Base-by-base conservation (phyloP, 1,139 yeast genomes). In the Taphrina populina region DNA sequence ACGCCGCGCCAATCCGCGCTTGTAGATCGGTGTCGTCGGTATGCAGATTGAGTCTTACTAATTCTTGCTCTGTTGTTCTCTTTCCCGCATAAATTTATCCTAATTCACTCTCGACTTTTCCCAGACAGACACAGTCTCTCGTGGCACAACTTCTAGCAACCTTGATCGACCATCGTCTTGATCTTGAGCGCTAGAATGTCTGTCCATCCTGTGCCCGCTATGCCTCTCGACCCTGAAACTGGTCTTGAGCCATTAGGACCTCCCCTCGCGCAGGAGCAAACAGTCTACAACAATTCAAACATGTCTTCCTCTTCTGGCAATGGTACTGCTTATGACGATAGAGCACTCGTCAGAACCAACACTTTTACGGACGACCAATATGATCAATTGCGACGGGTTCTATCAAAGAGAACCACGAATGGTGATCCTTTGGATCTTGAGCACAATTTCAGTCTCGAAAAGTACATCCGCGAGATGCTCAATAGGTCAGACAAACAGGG, bases 391-490 rank as follows among this genome's bases (percentile, higher is more conserved):
- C 39, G 46, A 19, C 46, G 36, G 21, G 36, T 52, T 1, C 34
- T 53, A 3, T 53, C 57, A 6, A 36, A 33, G 20, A 33, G 39
- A 17, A 34, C 57, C 30, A 39, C 52, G 11, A 33, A 24, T 3
- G 45, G 46, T 19, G 52, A 44, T 29, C 57, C 46, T 4, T 52
- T 44, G 13, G 52, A 53, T 46, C 37, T 53, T 23, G 49, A 39
- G 33, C 52, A 30, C 47, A 54, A 41, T 19, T 61, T 60, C 37
- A 59, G 59, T 36, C 60, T 61, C 40, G 63, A 60, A 43, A 37
- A 52, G n/a, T 61, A 62, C 58, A 47, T 60, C 6, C 54, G 62
- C n/a, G 55, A 60, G 23, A 59, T 60, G 17, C 43, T 58, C 29
- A 58, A 54, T 43, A 41, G 52, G 32, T 41, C 44, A 19, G 54